Base-by-base conservation (phyloP, 805 yeast genomes). In the Tetrapisispora namnaoensis region DNA sequence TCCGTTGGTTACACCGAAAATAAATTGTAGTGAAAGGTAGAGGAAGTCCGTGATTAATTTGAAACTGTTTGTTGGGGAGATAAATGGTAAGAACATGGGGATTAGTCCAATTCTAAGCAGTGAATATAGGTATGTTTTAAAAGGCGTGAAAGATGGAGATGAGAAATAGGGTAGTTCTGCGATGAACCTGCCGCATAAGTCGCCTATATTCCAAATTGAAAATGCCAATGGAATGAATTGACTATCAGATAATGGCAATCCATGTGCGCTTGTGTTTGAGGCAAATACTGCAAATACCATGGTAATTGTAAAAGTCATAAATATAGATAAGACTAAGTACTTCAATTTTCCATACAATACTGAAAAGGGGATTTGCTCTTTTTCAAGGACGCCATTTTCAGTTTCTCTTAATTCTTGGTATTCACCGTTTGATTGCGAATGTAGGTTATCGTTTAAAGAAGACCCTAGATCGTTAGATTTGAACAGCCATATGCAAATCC, bases 221-320 rank as follows among this genome's bases (percentile, higher is more conserved):
- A 83, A 88, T 2, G 87, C 81, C 46, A 88, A 64, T 2, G 98
- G 97, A 17, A 87, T 76, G 59, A 76, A 82, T 35, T 81, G 70
- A 0, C 65, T 55, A 45, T 68, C 56, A 9, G 50, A 57, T 35
- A 65, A 46, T 2, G 66, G 65, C 6, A 65, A 42, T 1, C 56
- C 58, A 10, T 74, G 69, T 2, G 69, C 75, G 2, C 87, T 81
- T 42, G 75, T 79, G 16, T 72, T 72, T 9, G 90, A 78, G 9
- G 97, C 96, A 74, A 88, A 91, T 1, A 90, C 91, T 0, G 99
- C 96, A 70, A 89, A 91, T 6, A 62, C 53, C 50, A 91, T 71
- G 0, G 97, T 84, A 22, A 85, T 73, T 9, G 81, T 69, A 61
- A 91, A 89, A 0, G 88, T 80, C 42, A 81, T 60, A 58, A 88